Conservation (phyloP, 768 basidiomycete genomes). For the Boletus edulis region DNA sequence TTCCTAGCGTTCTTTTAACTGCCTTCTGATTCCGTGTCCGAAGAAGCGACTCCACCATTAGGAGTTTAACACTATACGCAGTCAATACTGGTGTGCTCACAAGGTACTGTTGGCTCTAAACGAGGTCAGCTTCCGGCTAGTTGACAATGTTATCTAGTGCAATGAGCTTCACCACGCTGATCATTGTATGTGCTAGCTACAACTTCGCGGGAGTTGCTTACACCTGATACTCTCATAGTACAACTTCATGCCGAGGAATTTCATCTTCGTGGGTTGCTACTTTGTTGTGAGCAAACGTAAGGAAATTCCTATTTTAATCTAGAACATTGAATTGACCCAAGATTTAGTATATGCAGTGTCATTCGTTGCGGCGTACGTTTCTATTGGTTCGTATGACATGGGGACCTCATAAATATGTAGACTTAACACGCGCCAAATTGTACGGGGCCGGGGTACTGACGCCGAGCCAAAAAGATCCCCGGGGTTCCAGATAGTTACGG, state of each 20-base stretch:
- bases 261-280: slow-evolving; percentile 60
- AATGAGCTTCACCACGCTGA: slow-evolving; percentile 45
- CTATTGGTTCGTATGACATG: not conserved
- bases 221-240: slow-evolving; percentile 39
- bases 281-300: slow-evolving; percentile 66
- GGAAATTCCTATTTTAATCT: slow-evolving; percentile 20
- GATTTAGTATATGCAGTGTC: slow-evolving; percentile 59
- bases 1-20: not conserved
- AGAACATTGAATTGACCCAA: not conserved
- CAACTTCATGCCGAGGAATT: slow-evolving; percentile 49
- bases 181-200: slow-evolving; percentile 43
- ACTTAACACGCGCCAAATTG: slow-evolving; percentile 56
- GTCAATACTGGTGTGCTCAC: slow-evolving; percentile 63
- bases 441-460: slow-evolving; percentile 58
- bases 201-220: not conserved
- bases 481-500: slow-evolving; percentile 27
- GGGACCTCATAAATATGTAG: slow-evolving; percentile 31
- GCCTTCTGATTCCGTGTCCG: not conserved
- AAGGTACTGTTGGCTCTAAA: slow-evolving; percentile 36
- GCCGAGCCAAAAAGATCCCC: slow-evolving; percentile 25
- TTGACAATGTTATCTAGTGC: slow-evolving; percentile 17
- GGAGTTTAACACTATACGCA: slow-evolving; percentile 55
- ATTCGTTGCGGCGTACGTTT: slow-evolving; percentile 60
- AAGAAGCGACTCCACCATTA: slow-evolving; percentile 59
- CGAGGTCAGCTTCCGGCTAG: not conserved